These are phyloP conservation scores for Coemansia sp. DNA, from an alignment of 192 early-diverging fungal genomes.

Conservation along the genomic window DNA sequence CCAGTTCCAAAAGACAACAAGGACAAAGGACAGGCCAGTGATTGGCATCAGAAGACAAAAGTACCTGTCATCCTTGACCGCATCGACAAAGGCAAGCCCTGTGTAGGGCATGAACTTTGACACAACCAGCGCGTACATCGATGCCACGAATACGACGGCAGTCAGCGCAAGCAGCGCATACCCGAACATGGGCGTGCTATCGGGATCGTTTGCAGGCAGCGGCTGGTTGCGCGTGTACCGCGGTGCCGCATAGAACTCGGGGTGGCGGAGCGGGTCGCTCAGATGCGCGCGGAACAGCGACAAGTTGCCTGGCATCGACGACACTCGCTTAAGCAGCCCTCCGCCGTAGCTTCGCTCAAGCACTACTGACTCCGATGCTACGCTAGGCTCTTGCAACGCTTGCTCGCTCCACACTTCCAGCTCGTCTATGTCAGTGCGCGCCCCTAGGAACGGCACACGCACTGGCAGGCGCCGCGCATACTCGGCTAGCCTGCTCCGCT, in stretches of 20 bases:
- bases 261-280: conserved; percentile 36
- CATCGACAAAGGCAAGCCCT: conserved; percentile 65
- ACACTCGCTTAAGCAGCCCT: conserved; percentile 43
- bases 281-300: conserved; percentile 51
- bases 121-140: conserved; percentile 66
- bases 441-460: conserved; percentile 17
- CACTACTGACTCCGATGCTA: conserved; percentile 7
- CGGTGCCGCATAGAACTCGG: conserved; percentile 55
- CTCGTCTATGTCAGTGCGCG: background rate
- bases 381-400: background rate
- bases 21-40: conserved; percentile 69
- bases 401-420: background rate
- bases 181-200: conserved; percentile 69
- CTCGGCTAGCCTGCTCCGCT: conserved; percentile 2
- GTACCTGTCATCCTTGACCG: conserved; percentile 73
- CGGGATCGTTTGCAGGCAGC: conserved; percentile 59
- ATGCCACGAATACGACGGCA: conserved; percentile 59
- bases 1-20: conserved; percentile 90
- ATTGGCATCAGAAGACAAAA: conserved; percentile 83
- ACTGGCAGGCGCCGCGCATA: conserved; percentile 20
- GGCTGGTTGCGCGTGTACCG: conserved; percentile 60
- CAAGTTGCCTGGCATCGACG: conserved; percentile 48
- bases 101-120: conserved; percentile 71
- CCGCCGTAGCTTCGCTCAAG: conserved; percentile 9
- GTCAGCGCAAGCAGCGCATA: conserved; percentile 62